A percentile compares a stretch with the other conserved stretches of the same genome.
Evolutionary conservation across 352 stramenopile genomes (phyloP).

Genomic region (Globisporangium apiculatum): DNA sequence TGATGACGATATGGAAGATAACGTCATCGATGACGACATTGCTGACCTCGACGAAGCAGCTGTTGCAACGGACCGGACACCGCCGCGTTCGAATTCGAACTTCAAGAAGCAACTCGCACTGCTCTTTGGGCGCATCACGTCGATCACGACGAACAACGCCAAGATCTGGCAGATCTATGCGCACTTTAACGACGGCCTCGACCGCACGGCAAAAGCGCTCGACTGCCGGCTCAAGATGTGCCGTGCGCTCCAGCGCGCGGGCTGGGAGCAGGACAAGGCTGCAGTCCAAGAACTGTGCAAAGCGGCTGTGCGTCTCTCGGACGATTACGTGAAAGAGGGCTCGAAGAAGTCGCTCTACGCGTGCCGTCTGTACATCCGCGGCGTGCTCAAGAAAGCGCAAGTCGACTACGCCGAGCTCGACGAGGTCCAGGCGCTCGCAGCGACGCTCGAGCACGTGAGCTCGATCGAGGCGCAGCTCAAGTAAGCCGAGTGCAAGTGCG

Average conservation of each 20-base stretch:
- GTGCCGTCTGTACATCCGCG: conserved; percentile 66
- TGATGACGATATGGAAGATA: conserved; percentile 18
- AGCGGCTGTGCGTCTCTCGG: conserved; percentile 40
- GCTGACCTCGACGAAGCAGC: conserved; percentile 40
- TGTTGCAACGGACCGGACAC: conserved; percentile 25
- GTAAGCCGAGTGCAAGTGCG: neutral
- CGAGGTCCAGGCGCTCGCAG: conserved; percentile 34
- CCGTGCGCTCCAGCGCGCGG: conserved; percentile 54
- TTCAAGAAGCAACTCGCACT: conserved; percentile 41
- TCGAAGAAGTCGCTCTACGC: conserved; percentile 78
- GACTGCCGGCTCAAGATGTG: conserved; percentile 78
- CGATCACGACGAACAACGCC: conserved; percentile 66
- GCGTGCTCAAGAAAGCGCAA: conserved; percentile 73
- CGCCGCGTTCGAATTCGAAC: conserved; percentile 10
- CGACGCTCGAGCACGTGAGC: conserved; percentile 49
- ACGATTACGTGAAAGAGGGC: conserved; percentile 61
- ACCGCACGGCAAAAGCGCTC: conserved; percentile 55
- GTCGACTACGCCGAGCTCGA: conserved; percentile 53
- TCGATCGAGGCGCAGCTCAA: conserved; percentile 43
- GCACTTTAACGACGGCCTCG: conserved; percentile 68
- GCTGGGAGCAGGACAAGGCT: conserved; percentile 58
- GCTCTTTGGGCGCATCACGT: conserved; percentile 72
- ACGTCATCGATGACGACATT: conserved; percentile 34
- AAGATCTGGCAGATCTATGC: conserved; percentile 83
- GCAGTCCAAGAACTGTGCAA: conserved; percentile 53